phyloP scores from a whole-genome alignment of 768 basidiomycete species.

The Agaricus sinodeliciosus region DNA sequence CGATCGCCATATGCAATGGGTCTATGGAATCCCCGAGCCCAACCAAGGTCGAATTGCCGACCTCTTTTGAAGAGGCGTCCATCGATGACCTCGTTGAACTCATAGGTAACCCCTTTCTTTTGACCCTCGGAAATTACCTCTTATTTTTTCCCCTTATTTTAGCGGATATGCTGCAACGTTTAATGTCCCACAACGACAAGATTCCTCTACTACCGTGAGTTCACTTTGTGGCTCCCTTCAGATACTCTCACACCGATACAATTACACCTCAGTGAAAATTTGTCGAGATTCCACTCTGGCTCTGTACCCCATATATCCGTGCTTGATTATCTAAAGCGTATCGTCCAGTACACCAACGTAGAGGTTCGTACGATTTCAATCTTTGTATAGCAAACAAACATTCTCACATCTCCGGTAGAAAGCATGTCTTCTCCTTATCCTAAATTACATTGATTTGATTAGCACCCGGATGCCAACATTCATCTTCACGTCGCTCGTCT shows the following conservation, averaged over 20 bases:
- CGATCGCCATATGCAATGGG: conserved; percentile 60
- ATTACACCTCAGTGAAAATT: conserved; percentile 55
- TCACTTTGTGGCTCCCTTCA: conserved; percentile 13
- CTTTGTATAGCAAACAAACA: conserved; percentile 8
- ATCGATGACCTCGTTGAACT: conserved; percentile 82
- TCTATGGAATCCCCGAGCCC: conserved; percentile 67
- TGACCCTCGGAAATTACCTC: background rate
- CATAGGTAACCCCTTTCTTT: conserved; percentile 52
- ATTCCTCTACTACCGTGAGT: conserved; percentile 84
- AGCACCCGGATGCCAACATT: conserved; percentile 83
- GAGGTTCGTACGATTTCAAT: conserved; percentile 63
- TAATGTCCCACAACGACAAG: conserved; percentile 94
- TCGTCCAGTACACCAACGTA: conserved; percentile 92
- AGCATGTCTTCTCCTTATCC: conserved; percentile 71
- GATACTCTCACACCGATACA: conserved; percentile 6
- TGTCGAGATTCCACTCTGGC: conserved; percentile 96
- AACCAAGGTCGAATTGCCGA: conserved; percentile 73
- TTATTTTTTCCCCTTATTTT: conserved; percentile 18
- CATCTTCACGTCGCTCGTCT: conserved; percentile 92
- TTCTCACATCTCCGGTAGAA: conserved; percentile 36
- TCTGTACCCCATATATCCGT: conserved; percentile 84
- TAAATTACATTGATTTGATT: conserved; percentile 92
- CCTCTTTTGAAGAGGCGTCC: conserved; percentile 77
- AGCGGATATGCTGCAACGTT: conserved; percentile 95
- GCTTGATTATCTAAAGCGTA: conserved; percentile 89